Evolutionary conservation across 2,329 filamentous ascomycete genomes (phyloP).

Genomic region (Xylogone sp.): DNA sequence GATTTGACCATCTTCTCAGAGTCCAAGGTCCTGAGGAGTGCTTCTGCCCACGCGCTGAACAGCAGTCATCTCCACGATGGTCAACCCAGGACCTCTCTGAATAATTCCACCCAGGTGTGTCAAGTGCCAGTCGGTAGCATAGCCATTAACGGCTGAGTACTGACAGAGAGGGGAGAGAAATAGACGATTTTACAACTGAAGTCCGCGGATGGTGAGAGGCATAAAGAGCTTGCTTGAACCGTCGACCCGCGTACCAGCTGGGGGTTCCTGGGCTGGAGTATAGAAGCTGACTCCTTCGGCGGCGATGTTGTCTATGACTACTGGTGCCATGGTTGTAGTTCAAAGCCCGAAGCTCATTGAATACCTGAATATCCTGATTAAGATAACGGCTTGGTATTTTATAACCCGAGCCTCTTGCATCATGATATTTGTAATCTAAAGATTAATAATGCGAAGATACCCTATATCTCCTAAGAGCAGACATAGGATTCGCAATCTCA

Average conservation of each 20-base stretch:
- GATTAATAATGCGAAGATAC: background rate
- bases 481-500: background rate
- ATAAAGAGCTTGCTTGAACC: conserved; percentile 43
- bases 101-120: conserved; percentile 79
- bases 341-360: background rate
- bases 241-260: conserved; percentile 43
- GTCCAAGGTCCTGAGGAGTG: conserved; percentile 71
- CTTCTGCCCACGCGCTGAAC: conserved; percentile 77
- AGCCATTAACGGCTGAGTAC: conserved; percentile 65
- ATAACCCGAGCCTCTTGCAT: background rate
- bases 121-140: conserved; percentile 77
- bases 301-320: background rate
- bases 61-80: conserved; percentile 74
- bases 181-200: conserved; percentile 67
- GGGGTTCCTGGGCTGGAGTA: conserved; percentile 42
- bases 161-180: conserved; percentile 63
- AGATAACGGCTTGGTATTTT: background rate
- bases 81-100: conserved; percentile 68
- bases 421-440: background rate
- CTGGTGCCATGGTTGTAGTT: background rate
- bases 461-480: background rate
- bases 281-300: conserved; percentile 37
- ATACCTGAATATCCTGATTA: background rate
- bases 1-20: conserved; percentile 85
- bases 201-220: conserved; percentile 34